Base-by-base conservation (phyloP, 2,329 filamentous ascomycete species). In the Bipolaris gigantea region DNA sequence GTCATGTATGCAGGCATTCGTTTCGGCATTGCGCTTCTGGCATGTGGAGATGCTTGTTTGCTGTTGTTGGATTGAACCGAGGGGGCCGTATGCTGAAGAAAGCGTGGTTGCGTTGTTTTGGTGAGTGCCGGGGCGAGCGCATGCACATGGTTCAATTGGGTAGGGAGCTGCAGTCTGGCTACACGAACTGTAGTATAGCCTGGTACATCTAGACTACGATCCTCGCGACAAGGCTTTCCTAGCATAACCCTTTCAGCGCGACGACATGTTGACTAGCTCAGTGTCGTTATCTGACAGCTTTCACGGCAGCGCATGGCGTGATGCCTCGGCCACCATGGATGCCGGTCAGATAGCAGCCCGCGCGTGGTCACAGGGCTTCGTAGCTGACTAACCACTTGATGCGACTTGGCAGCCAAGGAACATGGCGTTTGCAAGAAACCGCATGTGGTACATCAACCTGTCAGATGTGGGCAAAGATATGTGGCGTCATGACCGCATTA, bases 21-120 rank as follows among this genome's bases (percentile, higher is more conserved):
- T 30, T 32, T 32, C 48, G 40, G 47, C 41, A 40, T 43, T 43
- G 33, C 21, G 19, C 39, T 33, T 18, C 38, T 32, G 11, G 50
- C 50, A 48, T 30, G 42, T 52, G 49, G 34, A 48, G 3, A 27
- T 47, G 32, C 39, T 42, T 42, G 30, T 42, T 42, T 42, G 30
- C 30, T 42, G 13, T 39, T 11, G 38, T 40, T 51, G 41, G 48
- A 27, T 44, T 46, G 41, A 42, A 30, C 9, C n/a, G 10, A 3
- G 15, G 10, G 33, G 15, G 33, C 39, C 13, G 39, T 30, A n/a
- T 30, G 23, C 23, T 5, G 18, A n/a, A 30, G 27, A 30, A n/a
- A 42, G 5, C 23, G 21, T 11, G 39, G 11, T 41, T 21, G 36
- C 16, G 39, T 23, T 11, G 8, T 11, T 38, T 27, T 23, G 21